A percentile compares a stretch with the other conserved stretches of the same genome.
Conservation (phyloP, 139 green algal genomes). For the Chlorella sp. region DNA sequence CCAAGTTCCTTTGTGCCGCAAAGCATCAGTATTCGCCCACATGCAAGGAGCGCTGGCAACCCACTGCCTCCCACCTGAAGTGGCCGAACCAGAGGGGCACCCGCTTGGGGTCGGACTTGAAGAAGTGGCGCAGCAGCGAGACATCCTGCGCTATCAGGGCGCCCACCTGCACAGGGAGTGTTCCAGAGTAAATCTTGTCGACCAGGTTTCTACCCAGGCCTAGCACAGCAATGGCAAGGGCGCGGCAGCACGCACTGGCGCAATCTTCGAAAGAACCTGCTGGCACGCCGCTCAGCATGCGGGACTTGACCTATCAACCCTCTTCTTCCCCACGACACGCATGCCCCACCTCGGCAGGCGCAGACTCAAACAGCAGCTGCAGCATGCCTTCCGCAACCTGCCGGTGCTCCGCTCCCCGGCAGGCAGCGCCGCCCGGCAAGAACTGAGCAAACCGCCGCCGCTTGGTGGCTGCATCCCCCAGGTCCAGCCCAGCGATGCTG, state of each 20-base stretch:
- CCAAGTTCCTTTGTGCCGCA: no score
- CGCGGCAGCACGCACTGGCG: no score
- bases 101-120: conserved; percentile 5
- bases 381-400: conserved; percentile 19
- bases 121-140: conserved; percentile 27
- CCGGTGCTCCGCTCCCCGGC: conserved; percentile 13
- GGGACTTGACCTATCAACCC: no score
- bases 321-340: no score
- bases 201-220: no score
- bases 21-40: no score
- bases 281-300: no score
- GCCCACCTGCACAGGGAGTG: conserved; percentile 20
- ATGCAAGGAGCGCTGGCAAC: no score
- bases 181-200: no score
- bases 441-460: conserved; percentile 33
- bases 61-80: conserved; percentile 41
- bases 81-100: conserved; percentile 64
- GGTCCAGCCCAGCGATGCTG: conserved; percentile 13
- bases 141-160: conserved; percentile 22
- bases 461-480: not conserved
- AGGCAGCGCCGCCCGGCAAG: conserved; percentile 16
- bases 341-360: not conserved
- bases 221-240: no score
- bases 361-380: conserved; percentile 23
- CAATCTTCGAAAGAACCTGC: no score